A percentile compares a stretch with the other conserved stretches of the same genome.
These are phyloP conservation scores for Entomortierella chlamydospora DNA, from an alignment of 192 early-diverging fungal species.

Conservation along the genomic window DNA sequence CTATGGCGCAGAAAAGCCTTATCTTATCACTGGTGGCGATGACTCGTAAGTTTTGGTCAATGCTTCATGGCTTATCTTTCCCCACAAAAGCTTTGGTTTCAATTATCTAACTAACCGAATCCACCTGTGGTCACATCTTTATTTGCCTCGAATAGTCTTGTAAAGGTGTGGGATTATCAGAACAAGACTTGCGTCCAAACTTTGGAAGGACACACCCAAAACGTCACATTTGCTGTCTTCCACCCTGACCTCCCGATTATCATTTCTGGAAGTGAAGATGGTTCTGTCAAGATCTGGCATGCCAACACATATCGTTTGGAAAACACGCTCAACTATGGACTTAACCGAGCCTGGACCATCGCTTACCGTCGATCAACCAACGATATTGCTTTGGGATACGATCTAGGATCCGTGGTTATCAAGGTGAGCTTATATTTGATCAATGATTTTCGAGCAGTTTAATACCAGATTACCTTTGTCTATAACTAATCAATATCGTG, in stretches of 20 bases:
- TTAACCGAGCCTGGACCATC: constrained; percentile 97
- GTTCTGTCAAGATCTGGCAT: constrained; percentile 95
- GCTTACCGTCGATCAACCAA: constrained; percentile 88
- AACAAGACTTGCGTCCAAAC: constrained; percentile 99
- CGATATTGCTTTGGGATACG: constrained; percentile 95
- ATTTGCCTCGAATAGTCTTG: constrained; percentile 56
- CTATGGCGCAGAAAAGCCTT: constrained; percentile 97
- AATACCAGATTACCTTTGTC: no score
- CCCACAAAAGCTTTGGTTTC: no score
- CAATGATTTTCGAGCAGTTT: no score
- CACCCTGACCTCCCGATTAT: constrained; percentile 99
- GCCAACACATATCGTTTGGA: constrained; percentile 96
- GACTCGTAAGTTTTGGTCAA: constrained; percentile 71
- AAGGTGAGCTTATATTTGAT: no score
- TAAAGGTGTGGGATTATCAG: constrained; percentile 99
- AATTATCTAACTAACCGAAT: no score
- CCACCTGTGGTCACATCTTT: no score
- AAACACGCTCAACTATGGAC: constrained; percentile 96
- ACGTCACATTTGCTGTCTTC: constrained; percentile 90
- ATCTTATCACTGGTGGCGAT: constrained; percentile 94
- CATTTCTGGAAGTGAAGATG: constrained; percentile 95
- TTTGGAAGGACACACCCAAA: constrained; percentile 96
- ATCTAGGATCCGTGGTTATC: constrained; percentile 95
- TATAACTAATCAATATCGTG: no score
- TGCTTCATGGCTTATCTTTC: no score